A percentile compares a stretch with the other conserved stretches of the same genome.
Conservation (phyloP, 495 filamentous ascomycete genomes). For the Penicillium coffeae region DNA sequence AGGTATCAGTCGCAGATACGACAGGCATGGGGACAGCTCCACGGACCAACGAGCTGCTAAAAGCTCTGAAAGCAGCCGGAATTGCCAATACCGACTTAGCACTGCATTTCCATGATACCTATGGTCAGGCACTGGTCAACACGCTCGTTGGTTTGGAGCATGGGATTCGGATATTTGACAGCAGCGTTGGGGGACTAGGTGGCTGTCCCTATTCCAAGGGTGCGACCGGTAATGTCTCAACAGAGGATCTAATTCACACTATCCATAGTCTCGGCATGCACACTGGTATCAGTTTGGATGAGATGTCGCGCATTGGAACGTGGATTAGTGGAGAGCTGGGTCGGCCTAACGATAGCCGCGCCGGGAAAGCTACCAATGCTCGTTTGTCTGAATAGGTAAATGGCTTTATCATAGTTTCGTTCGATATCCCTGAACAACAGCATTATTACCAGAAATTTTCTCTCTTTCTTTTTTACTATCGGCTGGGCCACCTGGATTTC, state of each 20-base stretch:
- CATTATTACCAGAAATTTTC: too few species aligned
- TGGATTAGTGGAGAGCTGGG: conserved; percentile 89
- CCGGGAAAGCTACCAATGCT: conserved; percentile 73
- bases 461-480: too few species aligned
- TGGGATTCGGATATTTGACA: conserved; percentile 86
- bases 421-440: too few species aligned
- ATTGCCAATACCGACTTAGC: conserved; percentile 78
- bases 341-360: conserved; percentile 67
- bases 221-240: conserved; percentile 91
- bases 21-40: conserved; percentile 95
- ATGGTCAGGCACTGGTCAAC: conserved; percentile 91
- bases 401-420: neutral
- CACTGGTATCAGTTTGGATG: conserved; percentile 82
- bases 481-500: too few species aligned
- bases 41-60: conserved; percentile 65
- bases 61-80: conserved; percentile 67
- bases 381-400: conserved; percentile 21
- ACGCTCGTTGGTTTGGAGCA: conserved; percentile 81
- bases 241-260: conserved; percentile 90
- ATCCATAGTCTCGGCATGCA: conserved; percentile 81
- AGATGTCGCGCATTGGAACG: conserved; percentile 72
- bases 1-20: conserved; percentile 91
- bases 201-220: conserved; percentile 94
- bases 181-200: conserved; percentile 83
- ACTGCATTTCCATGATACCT: conserved; percentile 96